phyloP scores from a whole-genome alignment of 192 early-diverging fungal genomes.

The Umbelopsis vinacea region DNA sequence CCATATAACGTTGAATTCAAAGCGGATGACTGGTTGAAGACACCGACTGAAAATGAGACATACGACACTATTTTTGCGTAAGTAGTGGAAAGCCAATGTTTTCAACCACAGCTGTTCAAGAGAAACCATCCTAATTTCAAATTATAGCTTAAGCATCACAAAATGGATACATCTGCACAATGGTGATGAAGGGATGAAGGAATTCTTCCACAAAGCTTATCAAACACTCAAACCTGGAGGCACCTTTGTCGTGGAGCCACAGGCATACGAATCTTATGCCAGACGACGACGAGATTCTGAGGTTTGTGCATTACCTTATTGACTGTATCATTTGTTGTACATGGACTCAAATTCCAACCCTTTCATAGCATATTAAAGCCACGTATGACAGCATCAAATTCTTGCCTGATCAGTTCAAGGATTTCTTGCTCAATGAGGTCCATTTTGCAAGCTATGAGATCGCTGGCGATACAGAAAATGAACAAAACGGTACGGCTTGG shows the following conservation, averaged over 20 bases:
- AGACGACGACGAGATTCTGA: conserved; percentile 50
- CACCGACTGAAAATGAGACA: conserved; percentile 34
- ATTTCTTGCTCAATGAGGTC: conserved; percentile 43
- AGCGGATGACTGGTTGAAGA: conserved; percentile 61
- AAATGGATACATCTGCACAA: conserved; percentile 86
- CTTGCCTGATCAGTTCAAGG: conserved; percentile 43
- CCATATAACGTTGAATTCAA: conserved; percentile 67
- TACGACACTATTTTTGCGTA: conserved; percentile 73
- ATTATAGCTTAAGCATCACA: conserved; percentile 60
- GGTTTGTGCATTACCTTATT: conserved; percentile 20
- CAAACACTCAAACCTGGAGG: conserved; percentile 60
- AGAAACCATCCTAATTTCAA: not conserved
- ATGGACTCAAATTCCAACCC: not conserved
- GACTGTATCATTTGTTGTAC: not conserved
- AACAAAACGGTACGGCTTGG: conserved; percentile 5
- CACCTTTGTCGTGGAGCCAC: conserved; percentile 72
- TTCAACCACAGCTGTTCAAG: not conserved
- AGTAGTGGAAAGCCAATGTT: not conserved
- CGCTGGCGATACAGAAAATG: conserved; percentile 32
- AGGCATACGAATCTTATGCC: conserved; percentile 58
- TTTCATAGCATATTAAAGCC: conserved; percentile 35
- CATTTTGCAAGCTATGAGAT: conserved; percentile 39
- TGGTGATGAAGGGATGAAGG: conserved; percentile 69
- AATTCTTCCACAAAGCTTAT: conserved; percentile 72
- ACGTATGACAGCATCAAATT: conserved; percentile 47